Conservation (phyloP, 2,329 filamentous ascomycete species). For the Ophiostoma ips region DNA sequence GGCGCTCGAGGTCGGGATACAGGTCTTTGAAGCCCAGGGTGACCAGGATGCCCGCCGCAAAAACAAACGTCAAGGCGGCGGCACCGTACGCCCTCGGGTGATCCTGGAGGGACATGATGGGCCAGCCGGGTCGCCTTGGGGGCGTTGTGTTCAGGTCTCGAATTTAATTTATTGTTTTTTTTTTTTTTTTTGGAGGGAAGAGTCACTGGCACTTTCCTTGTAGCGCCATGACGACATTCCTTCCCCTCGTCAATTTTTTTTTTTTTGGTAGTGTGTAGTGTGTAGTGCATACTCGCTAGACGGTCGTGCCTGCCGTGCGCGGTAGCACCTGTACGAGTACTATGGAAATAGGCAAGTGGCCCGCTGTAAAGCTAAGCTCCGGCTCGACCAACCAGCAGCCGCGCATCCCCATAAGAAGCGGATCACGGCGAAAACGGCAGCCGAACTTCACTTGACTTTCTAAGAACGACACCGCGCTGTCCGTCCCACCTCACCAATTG, state of each 20-base stretch:
- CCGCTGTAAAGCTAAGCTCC: slow-evolving; percentile 4
- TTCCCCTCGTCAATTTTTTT: slow-evolving; percentile 3
- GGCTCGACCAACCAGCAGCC: slow-evolving; percentile 4
- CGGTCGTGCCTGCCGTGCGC: background rate
- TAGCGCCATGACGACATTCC: slow-evolving; percentile 6
- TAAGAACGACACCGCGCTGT: no score
- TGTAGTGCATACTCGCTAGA: background rate
- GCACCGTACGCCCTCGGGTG: slow-evolving; percentile 49
- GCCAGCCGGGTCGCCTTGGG: background rate
- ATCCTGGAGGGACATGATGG: slow-evolving; percentile 43
- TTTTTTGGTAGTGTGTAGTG: no score
- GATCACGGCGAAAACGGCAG: background rate
- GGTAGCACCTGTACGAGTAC: background rate
- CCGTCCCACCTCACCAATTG: no score
- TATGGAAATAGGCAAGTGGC: no score
- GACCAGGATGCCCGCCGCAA: slow-evolving; percentile 61
- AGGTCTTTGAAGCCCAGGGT: slow-evolving; percentile 69
- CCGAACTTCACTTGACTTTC: background rate
- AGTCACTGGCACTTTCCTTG: background rate
- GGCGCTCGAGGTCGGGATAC: slow-evolving; percentile 58
- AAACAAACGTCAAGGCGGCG: slow-evolving; percentile 55
- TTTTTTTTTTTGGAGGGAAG: background rate
- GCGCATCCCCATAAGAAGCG: slow-evolving; percentile 4
- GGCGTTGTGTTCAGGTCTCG: background rate
- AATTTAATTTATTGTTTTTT: background rate